Evolutionary conservation across 768 basidiomycete species (phyloP), one percentile per base, ranked within the genome.

Genomic region (Leccinum uliginosum): DNA sequence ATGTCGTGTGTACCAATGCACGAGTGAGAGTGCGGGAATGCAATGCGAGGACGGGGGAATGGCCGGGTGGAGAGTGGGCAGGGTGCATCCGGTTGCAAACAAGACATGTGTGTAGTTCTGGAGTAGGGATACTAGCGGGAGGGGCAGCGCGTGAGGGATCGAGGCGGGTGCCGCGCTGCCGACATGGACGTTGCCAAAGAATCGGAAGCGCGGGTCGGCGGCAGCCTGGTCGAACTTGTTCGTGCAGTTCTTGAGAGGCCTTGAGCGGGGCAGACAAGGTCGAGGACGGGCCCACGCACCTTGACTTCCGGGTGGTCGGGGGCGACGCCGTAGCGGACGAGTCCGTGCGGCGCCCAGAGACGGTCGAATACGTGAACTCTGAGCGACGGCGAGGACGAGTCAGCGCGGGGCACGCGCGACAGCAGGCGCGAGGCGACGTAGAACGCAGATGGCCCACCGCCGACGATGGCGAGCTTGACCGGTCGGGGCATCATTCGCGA

Each of bases 301-400:
- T 98, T 99, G 71, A 98, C 95, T 76, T 98, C 96, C 10, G 97
- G 93, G 72, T 98, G 96, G 75, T 98, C 96, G 45, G 96, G 96
- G 11, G 97, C 96, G 14, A 99, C 95, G 0, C 97, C 95, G 66
- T 95, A 99, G 46, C 97, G 79, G 4, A 97, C 94, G 1, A 98
- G 80, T 1, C 97, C 97, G 67, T 97, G 91, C 11, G 96, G 96
- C 27, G 93, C 86, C 83, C 95, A 98, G 11, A 96, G 78, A 32
- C 92, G 80, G 74, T 99, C 96, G 69, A 85, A 99, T 67, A 99
- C 73, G 69, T 98, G 93, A 14, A 98, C 82, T 51, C 75, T 72
- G n/a, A 83, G 66, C 32, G 74, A 75, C 30, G 67, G 70, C 3
- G 71, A 60, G n/a, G 65, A 63, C 43, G 71, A 59, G 45, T 58